phyloP scores from a whole-genome alignment of 176 grass and related monocot genomes.

The Avena eriantha region DNA sequence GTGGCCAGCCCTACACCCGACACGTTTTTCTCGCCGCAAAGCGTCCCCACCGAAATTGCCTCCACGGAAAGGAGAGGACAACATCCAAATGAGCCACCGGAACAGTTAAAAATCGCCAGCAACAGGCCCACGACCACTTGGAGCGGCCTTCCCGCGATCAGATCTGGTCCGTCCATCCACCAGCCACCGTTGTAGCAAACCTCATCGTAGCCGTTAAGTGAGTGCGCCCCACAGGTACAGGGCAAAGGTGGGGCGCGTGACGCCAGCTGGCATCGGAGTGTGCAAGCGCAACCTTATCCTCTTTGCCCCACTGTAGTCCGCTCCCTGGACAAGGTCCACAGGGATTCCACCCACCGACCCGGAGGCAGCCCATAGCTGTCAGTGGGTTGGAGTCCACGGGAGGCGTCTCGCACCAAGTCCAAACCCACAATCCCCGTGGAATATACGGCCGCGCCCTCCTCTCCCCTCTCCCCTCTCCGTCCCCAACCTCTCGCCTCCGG shows the following conservation, averaged over 20 bases:
- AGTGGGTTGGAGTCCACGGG: conserved; percentile 4
- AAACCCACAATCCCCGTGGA: conserved; percentile 32
- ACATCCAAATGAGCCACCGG: conserved; percentile 26
- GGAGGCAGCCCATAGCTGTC: not conserved
- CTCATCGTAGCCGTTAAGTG: conserved; percentile 39
- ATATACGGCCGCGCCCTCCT: conserved; percentile 50
- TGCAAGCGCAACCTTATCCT: conserved; percentile 62
- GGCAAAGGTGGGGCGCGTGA: conserved; percentile 66
- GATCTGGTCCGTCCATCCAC: conserved; percentile 10
- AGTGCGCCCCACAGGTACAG: conserved; percentile 20
- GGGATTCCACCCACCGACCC: not conserved
- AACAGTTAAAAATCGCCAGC: conserved; percentile 22
- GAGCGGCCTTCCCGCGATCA: not conserved
- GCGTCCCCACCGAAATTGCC: not conserved
- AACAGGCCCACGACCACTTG: not conserved
- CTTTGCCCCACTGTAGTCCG: not conserved
- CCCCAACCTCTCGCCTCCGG: conserved; percentile 20
- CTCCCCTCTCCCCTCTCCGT: not conserved
- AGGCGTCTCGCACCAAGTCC: not conserved
- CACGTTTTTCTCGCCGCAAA: conserved; percentile 36
- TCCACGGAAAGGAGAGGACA: not conserved
- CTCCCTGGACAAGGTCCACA: conserved; percentile 1
- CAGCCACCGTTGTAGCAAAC: not conserved
- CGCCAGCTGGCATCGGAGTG: conserved; percentile 72
- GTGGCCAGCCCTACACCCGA: conserved; percentile 20